Base-by-base conservation (phyloP, 1,284 basidiomycete species). In the Tilletia indica region DNA sequence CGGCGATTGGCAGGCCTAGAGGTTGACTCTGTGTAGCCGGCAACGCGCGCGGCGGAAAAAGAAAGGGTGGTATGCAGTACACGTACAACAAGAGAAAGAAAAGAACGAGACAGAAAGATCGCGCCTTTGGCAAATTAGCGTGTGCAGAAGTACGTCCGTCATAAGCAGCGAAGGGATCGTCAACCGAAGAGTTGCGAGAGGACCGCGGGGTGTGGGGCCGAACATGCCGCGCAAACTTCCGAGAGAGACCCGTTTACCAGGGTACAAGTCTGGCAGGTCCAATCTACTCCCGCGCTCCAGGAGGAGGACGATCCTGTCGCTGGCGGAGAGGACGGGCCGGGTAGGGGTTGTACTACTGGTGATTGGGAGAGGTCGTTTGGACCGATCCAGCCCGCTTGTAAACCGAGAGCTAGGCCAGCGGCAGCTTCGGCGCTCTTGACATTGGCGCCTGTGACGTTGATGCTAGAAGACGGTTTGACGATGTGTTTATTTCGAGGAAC, bases 181-280 rank as follows among this genome's bases (percentile, higher is more conserved):
- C 42, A 45, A 14, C 42, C 34, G 36, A 38, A 38, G 36, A 64
- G 31, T 34, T 64, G 61, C 9, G 61, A n/a, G 14, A 64, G 61
- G 36, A 64, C 16, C 31, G 19, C 34, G 12, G 61, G 61, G n/a
- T 64, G 61, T 16, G 61, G 61, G 16, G 31, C 36, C 34, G 61
- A 64, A 47, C 71, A 72, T 2, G 61, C 68, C 3, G 14, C 58
- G 45, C 71, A 72, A 5, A 47, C n/a, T 3, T 48, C 38, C 5
- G 68, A 12, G 3, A 19, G 4, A 11, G 56, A 4, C 16, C 3
- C n/a, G 21, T 70, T 70, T 36, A 34, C 39, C n/a, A 72, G 42
- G 2, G 73, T 68, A 36, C 73, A 72, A 9, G 63, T 36, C 48
- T 72, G 69, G 38, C 71, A 72, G 36, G 56, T 63, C 71, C 68